Percentiles rank a stretch among this genome's conserved stretches.
These are phyloP conservation scores for Piromyces finnis DNA, from an alignment of 192 early-diverging fungal species.

Conservation along the genomic window DNA sequence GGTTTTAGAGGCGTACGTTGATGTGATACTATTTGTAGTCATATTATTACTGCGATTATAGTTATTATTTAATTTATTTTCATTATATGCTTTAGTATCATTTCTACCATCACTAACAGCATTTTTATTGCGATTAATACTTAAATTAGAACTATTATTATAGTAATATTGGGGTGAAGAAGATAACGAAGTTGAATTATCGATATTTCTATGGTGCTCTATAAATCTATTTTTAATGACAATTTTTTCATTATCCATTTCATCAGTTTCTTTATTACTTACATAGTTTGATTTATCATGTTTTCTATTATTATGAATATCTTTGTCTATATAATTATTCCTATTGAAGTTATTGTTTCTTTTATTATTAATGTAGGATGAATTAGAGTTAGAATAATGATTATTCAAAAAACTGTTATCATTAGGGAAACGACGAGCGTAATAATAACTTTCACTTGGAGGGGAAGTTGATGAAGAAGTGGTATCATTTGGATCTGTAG, in stretches of 20 bases:
- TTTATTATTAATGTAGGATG: not conserved
- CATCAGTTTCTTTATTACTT: not conserved
- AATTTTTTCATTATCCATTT: not conserved
- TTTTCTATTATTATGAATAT: not conserved
- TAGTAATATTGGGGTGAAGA: not conserved
- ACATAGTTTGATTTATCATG: not conserved
- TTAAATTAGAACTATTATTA: not conserved
- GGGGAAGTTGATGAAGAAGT: not conserved
- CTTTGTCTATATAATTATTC: not conserved
- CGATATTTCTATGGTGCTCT: not conserved
- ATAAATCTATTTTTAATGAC: not conserved
- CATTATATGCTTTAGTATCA: not conserved
- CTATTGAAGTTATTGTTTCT: not conserved
- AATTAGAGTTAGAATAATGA: not conserved
- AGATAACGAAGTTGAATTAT: not conserved
- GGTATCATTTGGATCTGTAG: too few species aligned
- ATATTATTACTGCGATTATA: not conserved
- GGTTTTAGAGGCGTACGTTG: too few species aligned
- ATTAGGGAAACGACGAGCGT: not conserved
- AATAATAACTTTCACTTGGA: not conserved
- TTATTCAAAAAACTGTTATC: not conserved
- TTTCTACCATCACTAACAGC: constrained; percentile 5
- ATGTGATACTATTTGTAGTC: not conserved
- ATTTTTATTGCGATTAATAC: constrained; percentile 5
- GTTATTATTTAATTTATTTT: not conserved